Evolutionary conservation across 2,329 filamentous ascomycete genomes (phyloP), one percentile per base, ranked within the genome.

Genomic region (Epichloe glyceriae): DNA sequence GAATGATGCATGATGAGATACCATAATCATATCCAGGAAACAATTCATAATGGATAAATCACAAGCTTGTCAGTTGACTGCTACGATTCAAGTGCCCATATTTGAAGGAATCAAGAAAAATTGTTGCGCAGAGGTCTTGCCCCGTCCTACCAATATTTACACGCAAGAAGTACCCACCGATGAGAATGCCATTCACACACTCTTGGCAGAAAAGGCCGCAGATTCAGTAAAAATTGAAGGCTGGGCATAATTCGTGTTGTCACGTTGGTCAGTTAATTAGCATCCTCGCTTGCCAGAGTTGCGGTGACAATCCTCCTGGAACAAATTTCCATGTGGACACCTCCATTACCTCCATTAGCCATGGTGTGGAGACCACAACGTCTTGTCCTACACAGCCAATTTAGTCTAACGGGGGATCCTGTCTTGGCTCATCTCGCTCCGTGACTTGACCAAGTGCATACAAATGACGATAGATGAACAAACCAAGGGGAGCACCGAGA

Each of bases 1-100:
- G 1, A 43, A 46, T 45, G 11, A 52, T 50, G 50, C 51, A 47
- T 51, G 46, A 51, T 34, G 42, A 53, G 49, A 54, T 54, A 54
- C 51, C 49, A 54, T 15, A 8, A 35, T 46, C 26, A 46, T 22
- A 39, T 45, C 22, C 14, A 4, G 20, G 26, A 26, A 38, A 22
- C 5, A 45, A 53, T 38, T n/a, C 38, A n/a, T 40, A 46, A 46
- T 4, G 12, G 5, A 12, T 10, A 20, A 22, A n/a, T n/a, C 5
- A 38, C 14, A 38, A n/a, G n/a, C 14, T 30, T 30, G n/a, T 15
- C 14, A n/a, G n/a, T 3, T 38, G 35, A 30, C 3, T 26, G 8
- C 5, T 26, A 37, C 12, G 14, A 34, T 47, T 26, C 10, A 11
- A 8, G 26, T 33, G 42, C 8, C n/a, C 33, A 33, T 34, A 34